These are phyloP conservation scores for Diospyros lotus DNA, from an alignment of 148 eudicot genomes.

Conservation along the genomic window DNA sequence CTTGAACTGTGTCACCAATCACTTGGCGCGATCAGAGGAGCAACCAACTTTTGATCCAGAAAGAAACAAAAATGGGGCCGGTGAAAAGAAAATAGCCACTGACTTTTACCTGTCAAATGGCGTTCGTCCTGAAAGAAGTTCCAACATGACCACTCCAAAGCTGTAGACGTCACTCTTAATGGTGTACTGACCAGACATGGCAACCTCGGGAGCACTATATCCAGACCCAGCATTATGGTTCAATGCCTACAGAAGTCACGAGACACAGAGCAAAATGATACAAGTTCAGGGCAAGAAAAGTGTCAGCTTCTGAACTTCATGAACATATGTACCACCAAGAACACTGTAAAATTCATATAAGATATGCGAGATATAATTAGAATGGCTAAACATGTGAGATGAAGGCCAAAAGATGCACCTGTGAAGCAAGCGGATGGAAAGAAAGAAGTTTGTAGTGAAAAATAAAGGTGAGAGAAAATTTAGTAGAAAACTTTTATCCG, in stretches of 20 bases:
- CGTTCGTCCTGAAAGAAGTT: constrained; percentile 85
- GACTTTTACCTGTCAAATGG: constrained; percentile 72
- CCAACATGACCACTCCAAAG: constrained; percentile 94
- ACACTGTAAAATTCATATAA: not conserved
- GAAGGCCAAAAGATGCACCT: too few relatives aligned
- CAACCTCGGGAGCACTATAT: constrained; percentile 89
- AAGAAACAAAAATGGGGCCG: not conserved
- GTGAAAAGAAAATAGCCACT: too few relatives aligned
- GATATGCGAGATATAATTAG: too few relatives aligned
- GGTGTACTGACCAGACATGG: constrained; percentile 89
- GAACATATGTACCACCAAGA: not conserved
- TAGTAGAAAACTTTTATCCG: too few relatives aligned
- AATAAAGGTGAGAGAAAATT: too few relatives aligned
- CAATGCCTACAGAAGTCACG: constrained; percentile 37
- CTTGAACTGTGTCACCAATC: constrained; percentile 48
- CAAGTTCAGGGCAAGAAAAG: not conserved
- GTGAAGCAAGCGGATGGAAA: too few relatives aligned
- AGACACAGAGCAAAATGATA: not conserved
- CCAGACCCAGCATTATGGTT: constrained; percentile 57
- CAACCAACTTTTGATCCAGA: not conserved
- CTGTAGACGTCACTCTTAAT: constrained; percentile 91
- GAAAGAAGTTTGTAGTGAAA: too few relatives aligned
- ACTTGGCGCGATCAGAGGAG: constrained; percentile 1
- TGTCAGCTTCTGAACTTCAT: not conserved
- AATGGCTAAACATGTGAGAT: too few relatives aligned